These are phyloP conservation scores for Penstemon eatonii DNA, from an alignment of 257 asterid species.

Conservation along the genomic window DNA sequence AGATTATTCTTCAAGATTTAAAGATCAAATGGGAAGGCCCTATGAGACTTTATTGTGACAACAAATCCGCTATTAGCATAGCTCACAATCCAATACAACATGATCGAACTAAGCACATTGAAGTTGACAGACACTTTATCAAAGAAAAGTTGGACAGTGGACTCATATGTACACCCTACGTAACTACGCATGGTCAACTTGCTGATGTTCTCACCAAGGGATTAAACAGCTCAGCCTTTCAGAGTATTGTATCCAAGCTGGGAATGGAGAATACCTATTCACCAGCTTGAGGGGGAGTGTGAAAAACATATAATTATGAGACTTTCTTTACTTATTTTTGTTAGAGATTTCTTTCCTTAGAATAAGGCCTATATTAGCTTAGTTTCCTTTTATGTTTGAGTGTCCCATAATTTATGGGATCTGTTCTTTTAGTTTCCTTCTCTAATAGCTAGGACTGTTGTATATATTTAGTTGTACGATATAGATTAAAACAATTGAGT, in stretches of 20 bases:
- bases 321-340: too few species aligned
- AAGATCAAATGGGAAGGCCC: background rate
- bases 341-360: too few species aligned
- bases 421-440: too few species aligned
- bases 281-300: background rate
- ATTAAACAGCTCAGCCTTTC: background rate
- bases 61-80: background rate
- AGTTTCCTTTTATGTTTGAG: too few species aligned
- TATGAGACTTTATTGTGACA: slow-evolving; percentile 1
- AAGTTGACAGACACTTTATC: background rate
- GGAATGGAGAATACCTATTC: background rate
- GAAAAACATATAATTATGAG: too few species aligned
- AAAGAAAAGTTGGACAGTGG: background rate
- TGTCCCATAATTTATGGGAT: too few species aligned
- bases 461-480: too few species aligned
- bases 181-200: background rate
- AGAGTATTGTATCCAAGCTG: background rate
- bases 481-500: too few species aligned
- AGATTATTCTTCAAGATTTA: background rate
- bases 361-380: too few species aligned
- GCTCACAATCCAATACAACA: background rate
- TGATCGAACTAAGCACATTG: background rate
- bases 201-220: background rate
- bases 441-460: too few species aligned
- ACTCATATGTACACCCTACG: background rate